Evolutionary conservation across 768 basidiomycete genomes (phyloP).

Genomic region (Phanerochaete sordida): DNA sequence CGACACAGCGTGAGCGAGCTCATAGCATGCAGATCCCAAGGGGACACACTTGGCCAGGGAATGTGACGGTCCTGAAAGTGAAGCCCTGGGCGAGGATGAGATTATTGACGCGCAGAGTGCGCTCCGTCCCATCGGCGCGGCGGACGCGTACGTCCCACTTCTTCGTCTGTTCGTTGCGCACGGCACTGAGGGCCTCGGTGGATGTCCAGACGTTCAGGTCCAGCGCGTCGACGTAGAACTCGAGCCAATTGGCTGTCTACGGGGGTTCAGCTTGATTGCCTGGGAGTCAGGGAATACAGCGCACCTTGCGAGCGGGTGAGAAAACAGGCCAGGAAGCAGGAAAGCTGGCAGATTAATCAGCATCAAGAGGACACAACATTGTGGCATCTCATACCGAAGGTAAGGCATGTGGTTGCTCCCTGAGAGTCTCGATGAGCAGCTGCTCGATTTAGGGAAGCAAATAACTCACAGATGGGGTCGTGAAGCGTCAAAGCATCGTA

Average conservation of each 20-base stretch:
- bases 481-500: constrained; percentile 68
- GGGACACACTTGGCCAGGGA: constrained; percentile 56
- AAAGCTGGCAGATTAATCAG: not conserved
- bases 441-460: too few relatives aligned
- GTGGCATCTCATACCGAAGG: constrained; percentile 42
- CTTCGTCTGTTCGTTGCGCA: constrained; percentile 16
- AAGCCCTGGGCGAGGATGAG: constrained; percentile 36
- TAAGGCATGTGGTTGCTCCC: constrained; percentile 49
- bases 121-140: constrained; percentile 33
- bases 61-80: constrained; percentile 39
- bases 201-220: constrained; percentile 66
- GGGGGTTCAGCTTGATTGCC: too few relatives aligned
- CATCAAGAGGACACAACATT: not conserved
- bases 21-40: not conserved
- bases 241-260: constrained; percentile 65
- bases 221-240: constrained; percentile 54
- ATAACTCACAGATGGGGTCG: constrained; percentile 51
- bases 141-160: constrained; percentile 26
- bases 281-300: too few relatives aligned
- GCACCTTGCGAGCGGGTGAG: constrained; percentile 26
- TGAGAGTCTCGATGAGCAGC: too few relatives aligned
- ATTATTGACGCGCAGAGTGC: constrained; percentile 27
- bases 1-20: not conserved
- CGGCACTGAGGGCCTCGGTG: constrained; percentile 25
- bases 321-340: not conserved